Conservation (phyloP, 2,329 filamentous ascomycete genomes). For the Fusarium torreyae region DNA sequence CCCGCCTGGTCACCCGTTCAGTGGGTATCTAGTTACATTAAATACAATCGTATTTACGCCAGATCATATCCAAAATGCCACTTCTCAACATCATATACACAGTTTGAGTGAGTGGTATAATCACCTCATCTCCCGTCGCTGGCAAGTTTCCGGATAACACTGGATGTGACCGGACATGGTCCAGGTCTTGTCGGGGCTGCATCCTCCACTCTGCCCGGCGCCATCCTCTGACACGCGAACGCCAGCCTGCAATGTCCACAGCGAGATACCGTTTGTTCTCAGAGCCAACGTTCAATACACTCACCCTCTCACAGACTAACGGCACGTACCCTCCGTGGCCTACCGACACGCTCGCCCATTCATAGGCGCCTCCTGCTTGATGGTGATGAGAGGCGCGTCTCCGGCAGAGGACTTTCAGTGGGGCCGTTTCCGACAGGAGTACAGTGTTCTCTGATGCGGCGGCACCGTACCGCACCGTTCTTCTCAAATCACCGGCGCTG, state of each 20-base stretch:
- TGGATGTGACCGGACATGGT: conserved; percentile 33
- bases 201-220: conserved; percentile 31
- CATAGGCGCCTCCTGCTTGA: conserved; percentile 22
- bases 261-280: conserved; percentile 9
- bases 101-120: conserved; percentile 8
- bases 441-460: conserved; percentile 24
- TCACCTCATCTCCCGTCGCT: conserved; percentile 9
- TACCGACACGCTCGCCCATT: conserved; percentile 21
- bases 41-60: no score
- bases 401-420: conserved; percentile 35
- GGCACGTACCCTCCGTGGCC: conserved; percentile 23
- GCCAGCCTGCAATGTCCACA: conserved; percentile 21
- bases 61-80: not conserved
- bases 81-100: not conserved
- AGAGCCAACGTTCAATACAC: conserved; percentile 5
- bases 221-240: conserved; percentile 22
- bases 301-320: conserved; percentile 25
- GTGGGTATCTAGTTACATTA: no score
- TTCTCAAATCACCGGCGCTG: not conserved
- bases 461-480: conserved; percentile 26
- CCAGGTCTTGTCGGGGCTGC: conserved; percentile 37
- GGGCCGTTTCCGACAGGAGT: conserved; percentile 36
- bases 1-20: no score
- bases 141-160: conserved; percentile 16
- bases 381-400: conserved; percentile 27